These are phyloP conservation scores for Erodium moschatum DNA, from an alignment of 441 rosid genomes.

Conservation along the genomic window DNA sequence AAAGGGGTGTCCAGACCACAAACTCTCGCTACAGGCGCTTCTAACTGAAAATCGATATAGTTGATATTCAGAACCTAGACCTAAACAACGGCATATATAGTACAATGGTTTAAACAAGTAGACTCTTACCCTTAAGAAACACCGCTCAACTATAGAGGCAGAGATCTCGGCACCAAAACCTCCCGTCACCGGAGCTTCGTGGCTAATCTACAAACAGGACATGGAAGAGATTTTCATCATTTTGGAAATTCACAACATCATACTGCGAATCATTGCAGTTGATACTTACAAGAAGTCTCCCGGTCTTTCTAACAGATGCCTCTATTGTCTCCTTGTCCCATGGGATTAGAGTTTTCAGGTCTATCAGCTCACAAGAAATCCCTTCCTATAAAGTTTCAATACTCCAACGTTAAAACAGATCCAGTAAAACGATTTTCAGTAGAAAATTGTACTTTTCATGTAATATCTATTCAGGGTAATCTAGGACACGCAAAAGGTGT, in stretches of 20 bases:
- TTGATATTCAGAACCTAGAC: no score
- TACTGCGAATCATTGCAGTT: neutral
- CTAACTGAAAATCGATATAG: conserved; percentile 43
- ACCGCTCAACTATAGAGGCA: conserved; percentile 68
- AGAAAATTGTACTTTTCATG: no score
- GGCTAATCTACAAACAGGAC: conserved; percentile 58
- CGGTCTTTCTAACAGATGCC: conserved; percentile 75
- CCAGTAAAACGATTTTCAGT: no score
- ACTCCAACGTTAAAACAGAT: neutral
- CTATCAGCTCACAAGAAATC: conserved; percentile 84
- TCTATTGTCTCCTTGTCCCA: conserved; percentile 94
- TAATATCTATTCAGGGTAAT: no score
- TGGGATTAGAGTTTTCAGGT: conserved; percentile 74
- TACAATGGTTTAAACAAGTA: no score
- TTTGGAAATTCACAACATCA: neutral
- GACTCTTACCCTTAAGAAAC: conserved; percentile 59
- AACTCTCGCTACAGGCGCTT: conserved; percentile 79
- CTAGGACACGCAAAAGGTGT: no score
- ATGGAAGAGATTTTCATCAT: neutral
- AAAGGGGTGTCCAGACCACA: conserved; percentile 91
- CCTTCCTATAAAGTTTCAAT: conserved; percentile 53
- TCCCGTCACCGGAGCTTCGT: conserved; percentile 88
- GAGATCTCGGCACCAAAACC: conserved; percentile 98
- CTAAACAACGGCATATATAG: no score
- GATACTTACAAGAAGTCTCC: conserved; percentile 67